These are phyloP conservation scores for Lyophyllum atratum DNA, from an alignment of 768 basidiomycete species.

Conservation along the genomic window DNA sequence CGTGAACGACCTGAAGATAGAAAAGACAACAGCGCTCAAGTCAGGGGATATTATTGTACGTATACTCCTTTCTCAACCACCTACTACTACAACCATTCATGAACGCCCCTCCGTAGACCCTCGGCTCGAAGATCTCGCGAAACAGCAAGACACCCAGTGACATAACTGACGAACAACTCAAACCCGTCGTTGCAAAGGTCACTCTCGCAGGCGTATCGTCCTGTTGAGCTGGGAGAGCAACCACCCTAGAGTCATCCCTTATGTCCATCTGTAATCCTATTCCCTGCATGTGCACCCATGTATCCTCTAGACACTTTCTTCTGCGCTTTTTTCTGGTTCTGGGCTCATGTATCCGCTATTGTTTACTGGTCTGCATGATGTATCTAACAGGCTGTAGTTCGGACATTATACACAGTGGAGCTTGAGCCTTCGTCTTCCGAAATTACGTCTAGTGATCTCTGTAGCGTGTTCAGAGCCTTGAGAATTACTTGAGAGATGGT, in stretches of 20 bases:
- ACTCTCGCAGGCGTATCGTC: constrained; percentile 32
- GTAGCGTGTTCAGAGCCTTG: too few relatives aligned
- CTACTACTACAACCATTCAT: constrained; percentile 2
- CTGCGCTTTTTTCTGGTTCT: background rate
- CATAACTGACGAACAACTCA: constrained; percentile 46
- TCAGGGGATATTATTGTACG: constrained; percentile 47
- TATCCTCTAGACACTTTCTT: background rate
- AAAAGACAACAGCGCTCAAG: constrained; percentile 35
- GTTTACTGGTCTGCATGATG: background rate
- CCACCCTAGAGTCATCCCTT: background rate
- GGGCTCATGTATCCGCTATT: background rate
- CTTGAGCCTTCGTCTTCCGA: too few relatives aligned
- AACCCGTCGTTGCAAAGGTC: constrained; percentile 44
- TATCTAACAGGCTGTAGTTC: too few relatives aligned
- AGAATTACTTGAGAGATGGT: too few relatives aligned
- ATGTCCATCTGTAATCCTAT: background rate
- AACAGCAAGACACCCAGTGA: constrained; percentile 39
- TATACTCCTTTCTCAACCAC: background rate
- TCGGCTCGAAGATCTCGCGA: constrained; percentile 40
- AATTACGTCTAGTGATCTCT: too few relatives aligned
- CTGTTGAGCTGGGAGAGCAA: background rate
- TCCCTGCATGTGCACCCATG: background rate
- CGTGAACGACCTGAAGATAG: constrained; percentile 45
- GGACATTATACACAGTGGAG: too few relatives aligned
- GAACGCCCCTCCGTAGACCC: constrained; percentile 29